A percentile compares a stretch with the other conserved stretches of the same genome.
phyloP scores from a whole-genome alignment of 768 basidiomycete species.

The Podaxis sp. region DNA sequence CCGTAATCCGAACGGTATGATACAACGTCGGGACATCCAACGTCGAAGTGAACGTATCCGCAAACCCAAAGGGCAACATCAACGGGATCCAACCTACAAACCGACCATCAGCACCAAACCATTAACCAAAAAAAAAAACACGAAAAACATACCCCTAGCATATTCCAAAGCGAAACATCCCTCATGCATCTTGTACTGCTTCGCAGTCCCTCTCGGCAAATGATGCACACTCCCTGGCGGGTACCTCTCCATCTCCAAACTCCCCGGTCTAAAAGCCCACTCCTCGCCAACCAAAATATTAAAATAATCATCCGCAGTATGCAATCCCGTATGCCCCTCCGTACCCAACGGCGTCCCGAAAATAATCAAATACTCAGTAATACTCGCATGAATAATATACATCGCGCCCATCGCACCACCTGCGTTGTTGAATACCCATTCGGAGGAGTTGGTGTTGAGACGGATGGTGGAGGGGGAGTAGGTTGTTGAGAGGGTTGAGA shows the following conservation, averaged over 20 bases:
- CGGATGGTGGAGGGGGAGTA: conserved; percentile 55
- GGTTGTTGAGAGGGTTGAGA: conserved; percentile 64
- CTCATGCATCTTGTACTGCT: conserved; percentile 98
- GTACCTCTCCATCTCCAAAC: conserved; percentile 84
- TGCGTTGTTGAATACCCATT: conserved; percentile 97
- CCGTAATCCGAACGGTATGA: conserved; percentile 75
- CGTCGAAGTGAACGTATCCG: conserved; percentile 84
- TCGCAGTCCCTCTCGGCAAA: conserved; percentile 77
- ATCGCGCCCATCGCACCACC: conserved; percentile 98
- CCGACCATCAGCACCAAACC: not conserved
- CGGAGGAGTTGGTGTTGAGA: conserved; percentile 58
- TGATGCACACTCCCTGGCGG: conserved; percentile 81
- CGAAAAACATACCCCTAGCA: conserved; percentile 67
- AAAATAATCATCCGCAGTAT: conserved; percentile 98
- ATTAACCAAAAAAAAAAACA: too few relatives aligned
- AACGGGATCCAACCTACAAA: conserved; percentile 90
- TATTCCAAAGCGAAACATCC: conserved; percentile 97
- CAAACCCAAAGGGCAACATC: conserved; percentile 94
- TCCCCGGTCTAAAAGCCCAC: conserved; percentile 87
- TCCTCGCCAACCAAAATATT: conserved; percentile 93
- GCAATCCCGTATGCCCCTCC: conserved; percentile 92
- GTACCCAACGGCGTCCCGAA: conserved; percentile 97
- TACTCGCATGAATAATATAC: conserved; percentile 95
- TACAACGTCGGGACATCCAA: conserved; percentile 84
- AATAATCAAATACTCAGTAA: conserved; percentile 96